Evolutionary conservation across 2,329 filamentous ascomycete species (phyloP).

Genomic region (Calonectria pseudoturangicola): DNA sequence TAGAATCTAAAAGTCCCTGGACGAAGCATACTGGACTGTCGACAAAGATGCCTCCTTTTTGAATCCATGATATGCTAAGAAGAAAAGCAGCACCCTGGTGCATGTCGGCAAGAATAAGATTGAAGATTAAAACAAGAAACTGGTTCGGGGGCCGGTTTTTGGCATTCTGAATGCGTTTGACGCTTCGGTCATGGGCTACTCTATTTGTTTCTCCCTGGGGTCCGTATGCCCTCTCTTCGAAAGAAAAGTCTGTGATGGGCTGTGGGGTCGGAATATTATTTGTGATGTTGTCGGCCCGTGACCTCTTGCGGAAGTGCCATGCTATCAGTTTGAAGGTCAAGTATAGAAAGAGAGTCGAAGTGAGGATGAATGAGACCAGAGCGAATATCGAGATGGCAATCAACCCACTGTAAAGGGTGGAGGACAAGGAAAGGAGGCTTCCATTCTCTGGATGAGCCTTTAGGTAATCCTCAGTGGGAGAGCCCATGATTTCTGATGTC

Average conservation of each 20-base stretch:
- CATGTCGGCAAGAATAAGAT: slow-evolving; percentile 80
- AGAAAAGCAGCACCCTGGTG: slow-evolving; percentile 79
- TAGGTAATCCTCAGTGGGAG: slow-evolving; percentile 38
- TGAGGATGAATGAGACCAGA: slow-evolving; percentile 55
- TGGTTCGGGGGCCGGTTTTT: slow-evolving; percentile 70
- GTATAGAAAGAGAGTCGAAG: slow-evolving; percentile 55
- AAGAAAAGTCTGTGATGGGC: slow-evolving; percentile 56
- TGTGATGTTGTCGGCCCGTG: slow-evolving; percentile 38
- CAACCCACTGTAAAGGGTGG: slow-evolving; percentile 51
- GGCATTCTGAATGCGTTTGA: slow-evolving; percentile 35
- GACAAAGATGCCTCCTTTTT: slow-evolving; percentile 71
- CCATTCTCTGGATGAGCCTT: slow-evolving; percentile 40
- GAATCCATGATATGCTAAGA: slow-evolving; percentile 76
- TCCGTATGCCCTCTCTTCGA: slow-evolving; percentile 42
- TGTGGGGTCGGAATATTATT: slow-evolving; percentile 44
- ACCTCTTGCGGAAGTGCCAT: slow-evolving; percentile 49
- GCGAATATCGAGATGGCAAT: slow-evolving; percentile 55
- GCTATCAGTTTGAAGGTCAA: slow-evolving; percentile 53
- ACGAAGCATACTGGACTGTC: slow-evolving; percentile 73
- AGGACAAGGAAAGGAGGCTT: slow-evolving; percentile 49
- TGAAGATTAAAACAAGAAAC: slow-evolving; percentile 82
- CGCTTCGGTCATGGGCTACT: slow-evolving; percentile 34
- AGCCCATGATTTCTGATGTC: slow-evolving; percentile 36
- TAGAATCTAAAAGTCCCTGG: slow-evolving; percentile 81
- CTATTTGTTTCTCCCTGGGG: slow-evolving; percentile 37